Conservation (phyloP, 73 alveolate genomes). For the Paramecium bursaria region DNA sequence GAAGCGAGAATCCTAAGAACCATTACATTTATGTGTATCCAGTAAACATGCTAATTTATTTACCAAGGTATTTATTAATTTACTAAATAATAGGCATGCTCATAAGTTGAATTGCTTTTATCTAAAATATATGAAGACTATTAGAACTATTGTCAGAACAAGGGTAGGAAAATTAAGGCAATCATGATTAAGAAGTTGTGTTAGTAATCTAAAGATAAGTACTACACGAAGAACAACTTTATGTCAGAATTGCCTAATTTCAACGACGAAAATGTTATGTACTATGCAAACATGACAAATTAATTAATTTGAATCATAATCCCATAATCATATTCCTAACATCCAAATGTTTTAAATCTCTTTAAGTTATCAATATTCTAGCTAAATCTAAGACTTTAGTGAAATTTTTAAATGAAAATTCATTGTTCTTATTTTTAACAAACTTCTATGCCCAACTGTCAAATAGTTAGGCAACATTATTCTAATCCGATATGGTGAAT, state of each 20-base stretch:
- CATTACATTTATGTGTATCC: slow-evolving; percentile 96
- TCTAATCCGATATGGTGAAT: slow-evolving; percentile 3
- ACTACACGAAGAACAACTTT: neutral
- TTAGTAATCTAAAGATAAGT: neutral
- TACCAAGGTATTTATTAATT: slow-evolving; percentile 43
- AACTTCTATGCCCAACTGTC: slow-evolving; percentile 48
- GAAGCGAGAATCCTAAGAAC: slow-evolving; percentile 94
- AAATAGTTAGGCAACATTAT: slow-evolving; percentile 4
- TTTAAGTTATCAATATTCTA: slow-evolving; percentile 16
- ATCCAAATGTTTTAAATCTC: slow-evolving; percentile 18
- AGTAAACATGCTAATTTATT: slow-evolving; percentile 82
- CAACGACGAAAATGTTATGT: slow-evolving; percentile 17
- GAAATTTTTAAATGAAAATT: slow-evolving; percentile 32
- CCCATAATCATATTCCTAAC: slow-evolving; percentile 40
- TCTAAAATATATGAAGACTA: slow-evolving; percentile 64
- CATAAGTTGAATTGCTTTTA: slow-evolving; percentile 51
- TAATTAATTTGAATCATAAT: slow-evolving; percentile 54
- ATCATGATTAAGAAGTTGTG: neutral
- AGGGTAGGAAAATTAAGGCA: neutral
- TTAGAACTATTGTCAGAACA: neutral
- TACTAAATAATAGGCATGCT: slow-evolving; percentile 42
- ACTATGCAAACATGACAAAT: slow-evolving; percentile 28
- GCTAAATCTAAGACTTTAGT: slow-evolving; percentile 35
- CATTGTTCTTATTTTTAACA: slow-evolving; percentile 26
- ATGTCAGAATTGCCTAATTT: slow-evolving; percentile 56